Evolutionary conservation across 805 yeast genomes (phyloP).

Genomic region (Debaryomyces hansenii): DNA sequence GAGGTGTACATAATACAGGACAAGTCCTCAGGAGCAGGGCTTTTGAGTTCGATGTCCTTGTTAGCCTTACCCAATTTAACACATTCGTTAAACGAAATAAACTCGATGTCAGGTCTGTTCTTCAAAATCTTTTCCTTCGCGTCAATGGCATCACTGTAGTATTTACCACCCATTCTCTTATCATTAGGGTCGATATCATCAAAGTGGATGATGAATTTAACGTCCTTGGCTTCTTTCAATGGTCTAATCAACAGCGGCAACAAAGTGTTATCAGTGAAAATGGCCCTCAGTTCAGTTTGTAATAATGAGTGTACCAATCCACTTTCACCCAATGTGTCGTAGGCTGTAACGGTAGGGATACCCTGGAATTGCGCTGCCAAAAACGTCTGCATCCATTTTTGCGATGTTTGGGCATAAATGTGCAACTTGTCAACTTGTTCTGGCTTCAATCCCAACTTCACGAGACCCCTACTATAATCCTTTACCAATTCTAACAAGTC

Average conservation of each 20-base stretch:
- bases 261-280: constrained; percentile 82
- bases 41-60: constrained; percentile 37
- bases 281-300: constrained; percentile 75
- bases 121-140: constrained; percentile 61
- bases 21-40: constrained; percentile 58
- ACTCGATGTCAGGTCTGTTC: constrained; percentile 74
- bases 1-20: constrained; percentile 86
- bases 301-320: constrained; percentile 84
- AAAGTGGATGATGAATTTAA: constrained; percentile 71
- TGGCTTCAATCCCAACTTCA: constrained; percentile 69
- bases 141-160: constrained; percentile 55
- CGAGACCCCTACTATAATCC: constrained; percentile 72
- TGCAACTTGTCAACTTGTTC: constrained; percentile 63
- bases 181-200: constrained; percentile 63
- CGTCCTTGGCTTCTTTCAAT: constrained; percentile 55
- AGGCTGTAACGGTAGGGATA: constrained; percentile 91
- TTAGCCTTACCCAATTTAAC: constrained; percentile 59
- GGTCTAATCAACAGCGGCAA: constrained; percentile 70
- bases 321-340: constrained; percentile 88
- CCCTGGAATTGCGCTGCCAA: constrained; percentile 75
- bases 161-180: constrained; percentile 60
- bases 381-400: constrained; percentile 86
- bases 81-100: constrained; percentile 66
- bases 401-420: constrained; percentile 85
- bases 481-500: constrained; percentile 53